Conservation (phyloP, 176 grass and related monocot genomes). For the Canna indica region DNA sequence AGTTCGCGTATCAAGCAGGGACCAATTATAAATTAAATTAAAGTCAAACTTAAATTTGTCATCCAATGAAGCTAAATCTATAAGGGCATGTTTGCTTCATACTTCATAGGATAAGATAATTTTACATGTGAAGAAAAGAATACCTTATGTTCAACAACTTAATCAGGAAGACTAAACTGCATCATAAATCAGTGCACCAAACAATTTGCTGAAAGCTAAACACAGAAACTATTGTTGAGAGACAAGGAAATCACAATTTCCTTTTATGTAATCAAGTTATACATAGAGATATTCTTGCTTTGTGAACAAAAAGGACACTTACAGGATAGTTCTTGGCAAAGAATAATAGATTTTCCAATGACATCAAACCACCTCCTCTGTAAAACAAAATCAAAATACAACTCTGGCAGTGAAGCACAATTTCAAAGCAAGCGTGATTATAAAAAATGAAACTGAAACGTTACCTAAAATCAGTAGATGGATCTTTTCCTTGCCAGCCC, state of each 20-base stretch:
- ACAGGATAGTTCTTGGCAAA: conserved; percentile 81
- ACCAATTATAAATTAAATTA: too few species aligned
- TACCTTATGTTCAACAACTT: too few species aligned
- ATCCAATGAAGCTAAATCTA: too few species aligned
- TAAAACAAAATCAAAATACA: conserved; percentile 27
- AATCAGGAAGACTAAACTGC: too few species aligned
- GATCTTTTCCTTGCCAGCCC: conserved; percentile 99
- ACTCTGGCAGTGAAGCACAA: neutral
- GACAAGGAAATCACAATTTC: neutral
- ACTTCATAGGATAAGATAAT: too few species aligned
- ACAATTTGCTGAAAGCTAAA: neutral
- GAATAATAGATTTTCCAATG: conserved; percentile 91
- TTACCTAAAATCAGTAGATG: conserved; percentile 96
- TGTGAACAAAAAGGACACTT: conserved; percentile 18
- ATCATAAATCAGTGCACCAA: neutral
- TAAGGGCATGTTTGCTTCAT: too few species aligned
- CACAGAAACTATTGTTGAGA: neutral
- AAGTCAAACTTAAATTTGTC: neutral
- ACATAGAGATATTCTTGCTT: neutral
- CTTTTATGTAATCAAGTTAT: neutral
- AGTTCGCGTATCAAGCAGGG: too few species aligned
- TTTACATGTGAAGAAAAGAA: too few species aligned
- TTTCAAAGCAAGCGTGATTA: neutral
- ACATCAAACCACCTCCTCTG: conserved; percentile 94
- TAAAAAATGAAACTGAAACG: neutral